Evolutionary conservation across 1,284 basidiomycete genomes (phyloP), one percentile per base, ranked within the genome.

Genomic region (Ustilago hordei): DNA sequence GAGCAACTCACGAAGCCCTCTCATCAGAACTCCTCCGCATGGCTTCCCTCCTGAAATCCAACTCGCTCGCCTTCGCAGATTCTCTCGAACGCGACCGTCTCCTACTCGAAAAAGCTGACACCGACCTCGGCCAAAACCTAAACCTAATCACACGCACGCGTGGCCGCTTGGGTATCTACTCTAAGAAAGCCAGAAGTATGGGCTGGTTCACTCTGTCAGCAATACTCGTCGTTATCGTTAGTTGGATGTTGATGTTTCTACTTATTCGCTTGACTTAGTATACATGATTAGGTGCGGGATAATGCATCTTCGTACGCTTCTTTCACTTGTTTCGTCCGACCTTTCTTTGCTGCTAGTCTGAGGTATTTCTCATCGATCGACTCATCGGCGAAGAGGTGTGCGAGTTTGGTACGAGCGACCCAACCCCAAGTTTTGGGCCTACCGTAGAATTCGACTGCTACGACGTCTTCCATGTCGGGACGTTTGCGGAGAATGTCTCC

Each of bases 91-190:
- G 84, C 50, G 84, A 86, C 53, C 79, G 84, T 11, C 52, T 72
- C 45, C 68, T 85, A 8, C 70, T 86, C 54, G 84, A 85, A 65
- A 67, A 75, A 60, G 78, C 82, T n/a, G 75, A 65, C 36, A 61
- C 70, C 9, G 65, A 79, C 19, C 68, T 86, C 1, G 65, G 66
- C 35, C 62, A 67, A 15, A 86, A 86, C 58, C 62, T 86, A 43
- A 77, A 79, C 66, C 68, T 86, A 34, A 84, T 86, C 83, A 86
- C 84, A 2, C 70, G 84, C 45, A 85, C 84, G 8, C 72, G 84
- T 3, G 84, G 84, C 39, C 61, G 75, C 13, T 64, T 86, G 11
- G 84, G 84, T 43, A 73, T 81, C 47, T 84, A 84, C 55, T 75
- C 75, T 23, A 80, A 81, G 32, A 82, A 80, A 52, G 84, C 81